A percentile compares a stretch with the other conserved stretches of the same genome.
Evolutionary conservation across 2,329 filamentous ascomycete genomes (phyloP).

Genomic region (Curvularia verruculosa): DNA sequence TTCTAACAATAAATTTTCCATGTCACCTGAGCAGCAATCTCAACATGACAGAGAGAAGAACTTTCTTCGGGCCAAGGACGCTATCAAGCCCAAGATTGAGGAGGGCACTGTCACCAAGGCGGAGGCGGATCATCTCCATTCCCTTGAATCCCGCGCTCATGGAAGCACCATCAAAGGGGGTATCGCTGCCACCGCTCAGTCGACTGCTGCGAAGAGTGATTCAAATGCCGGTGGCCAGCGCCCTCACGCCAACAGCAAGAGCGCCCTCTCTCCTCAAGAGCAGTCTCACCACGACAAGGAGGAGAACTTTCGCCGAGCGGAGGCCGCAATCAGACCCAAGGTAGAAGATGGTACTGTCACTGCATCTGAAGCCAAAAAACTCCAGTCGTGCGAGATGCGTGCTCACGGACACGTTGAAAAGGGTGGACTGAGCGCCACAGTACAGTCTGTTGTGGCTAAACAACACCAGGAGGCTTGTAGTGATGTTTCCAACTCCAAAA

Average conservation of each 20-base stretch:
- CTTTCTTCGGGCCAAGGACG: constrained; percentile 35
- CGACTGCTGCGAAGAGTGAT: constrained; percentile 10
- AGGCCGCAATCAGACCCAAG: constrained; percentile 37
- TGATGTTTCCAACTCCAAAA: constrained; percentile 17
- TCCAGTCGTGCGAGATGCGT: constrained; percentile 41
- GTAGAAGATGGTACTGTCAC: constrained; percentile 42
- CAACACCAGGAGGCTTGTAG: constrained; percentile 21
- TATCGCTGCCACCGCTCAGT: constrained; percentile 37
- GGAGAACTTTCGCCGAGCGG: constrained; percentile 28
- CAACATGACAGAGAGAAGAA: constrained; percentile 40
- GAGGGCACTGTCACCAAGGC: constrained; percentile 43
- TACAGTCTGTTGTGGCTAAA: constrained; percentile 17
- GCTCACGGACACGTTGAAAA: constrained; percentile 19
- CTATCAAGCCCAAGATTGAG: constrained; percentile 42
- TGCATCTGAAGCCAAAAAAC: constrained; percentile 39
- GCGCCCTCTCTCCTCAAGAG: constrained; percentile 22
- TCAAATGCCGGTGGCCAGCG: background rate
- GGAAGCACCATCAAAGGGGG: constrained; percentile 23
- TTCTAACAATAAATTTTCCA: constrained; percentile 19
- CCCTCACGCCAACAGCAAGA: constrained; percentile 19
- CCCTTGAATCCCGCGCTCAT: constrained; percentile 39
- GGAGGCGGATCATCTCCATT: constrained; percentile 39
- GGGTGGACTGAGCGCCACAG: constrained; percentile 43
- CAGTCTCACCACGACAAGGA: constrained; percentile 41
- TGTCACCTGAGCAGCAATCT: constrained; percentile 36